Base-by-base conservation (phyloP, 1,284 basidiomycete species). In the Ceratobasidium sp. region DNA sequence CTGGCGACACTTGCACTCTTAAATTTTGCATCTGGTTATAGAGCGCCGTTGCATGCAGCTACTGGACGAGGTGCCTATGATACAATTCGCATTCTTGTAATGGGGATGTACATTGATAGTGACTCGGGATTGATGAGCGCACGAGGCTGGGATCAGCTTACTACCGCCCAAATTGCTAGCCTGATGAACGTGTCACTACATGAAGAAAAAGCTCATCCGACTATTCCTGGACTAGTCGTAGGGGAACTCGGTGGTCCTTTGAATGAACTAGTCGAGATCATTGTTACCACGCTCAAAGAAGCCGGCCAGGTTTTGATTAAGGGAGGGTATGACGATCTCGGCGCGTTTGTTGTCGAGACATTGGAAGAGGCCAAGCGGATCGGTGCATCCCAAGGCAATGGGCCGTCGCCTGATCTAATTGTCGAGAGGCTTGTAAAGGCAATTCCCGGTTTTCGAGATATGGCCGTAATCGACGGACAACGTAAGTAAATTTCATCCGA, bases 21-120 rank as follows among this genome's bases (percentile, higher is more conserved):
- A 46, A 95, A 95, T 84, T 94, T 95, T 83, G 93, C 89, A 7
- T 94, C 93, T 0, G 93, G 93, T 44, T 96, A 94, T 83, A 91
- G 94, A 40, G 86, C 88, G 6, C 90, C 92, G 1, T 87, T 96
- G 53, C 94, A 94, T 83, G 84, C 86, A 40, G 89, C 90, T 76
- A 91, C 91, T 9, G 90, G 91, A 18, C 89, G 93, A 51, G 94
- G 95, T 33, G 93, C 94, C 80, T 95, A 92, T 89, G 93, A 95
- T 84, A 91, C 90, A 78, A 92, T 96, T 81, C 89, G 92, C 68
- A 91, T 91, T 1, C 88, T 96, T 68, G 87, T 90, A 40, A 90
- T 95, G 81, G 89, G 90, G 9, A 86, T 94, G 81, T 94, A 92
- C 84, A 88, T 96, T 80, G 88, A 91, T 44, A 91, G 91, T 1